Base-by-base conservation (phyloP, 768 basidiomycete species). In the Jaapia argillacea region DNA sequence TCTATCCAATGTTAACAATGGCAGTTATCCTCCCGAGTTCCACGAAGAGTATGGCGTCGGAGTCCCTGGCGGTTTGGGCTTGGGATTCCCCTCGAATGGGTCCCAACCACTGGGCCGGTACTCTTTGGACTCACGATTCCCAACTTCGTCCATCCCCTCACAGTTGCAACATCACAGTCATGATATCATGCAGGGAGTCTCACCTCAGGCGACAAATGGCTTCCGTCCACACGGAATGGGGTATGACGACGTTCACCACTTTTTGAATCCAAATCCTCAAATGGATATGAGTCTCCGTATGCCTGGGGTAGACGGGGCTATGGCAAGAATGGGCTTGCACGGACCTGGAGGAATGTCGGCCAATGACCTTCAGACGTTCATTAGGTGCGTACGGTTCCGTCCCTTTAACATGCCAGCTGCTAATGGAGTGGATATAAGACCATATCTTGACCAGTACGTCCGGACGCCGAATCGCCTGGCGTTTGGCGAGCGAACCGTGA, bases 401-500 rank as follows among this genome's bases (percentile, higher is more conserved):
- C 28, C 24, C 31, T 22, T 12, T 5, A 22, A 21, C 4, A 24
- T 26, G 31, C 39, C 49, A 31, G 51, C 46, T n/a, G n/a, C n/a
- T n/a, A n/a, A n/a, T n/a, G n/a, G n/a, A n/a, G n/a, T n/a, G n/a
- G n/a, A n/a, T n/a, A n/a, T n/a, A n/a, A n/a, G 84, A 21, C 87
- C 87, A 7, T 87, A 79, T 62, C 67, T 91, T 50, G 85, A 89
- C 48, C 83, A 86, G 53, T 97, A 91, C 58, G 76, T 92, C 41
- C 75, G 81, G 25, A 77, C 91, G 18, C 71, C 78, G 28, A 94
- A 94, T 58, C 76, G 92, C 24, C 74, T 96, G 37, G 85, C 85
- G 1, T 85, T 85, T 53, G 94, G 94, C 41, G 94, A 97, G 60
- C 79, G 91, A 39, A 90, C 91, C 3, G 78, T 98, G 47, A 85